Evolutionary conservation across 805 yeast species (phyloP), one percentile per base, ranked within the genome.

Genomic region (Debaryomyces maramus): DNA sequence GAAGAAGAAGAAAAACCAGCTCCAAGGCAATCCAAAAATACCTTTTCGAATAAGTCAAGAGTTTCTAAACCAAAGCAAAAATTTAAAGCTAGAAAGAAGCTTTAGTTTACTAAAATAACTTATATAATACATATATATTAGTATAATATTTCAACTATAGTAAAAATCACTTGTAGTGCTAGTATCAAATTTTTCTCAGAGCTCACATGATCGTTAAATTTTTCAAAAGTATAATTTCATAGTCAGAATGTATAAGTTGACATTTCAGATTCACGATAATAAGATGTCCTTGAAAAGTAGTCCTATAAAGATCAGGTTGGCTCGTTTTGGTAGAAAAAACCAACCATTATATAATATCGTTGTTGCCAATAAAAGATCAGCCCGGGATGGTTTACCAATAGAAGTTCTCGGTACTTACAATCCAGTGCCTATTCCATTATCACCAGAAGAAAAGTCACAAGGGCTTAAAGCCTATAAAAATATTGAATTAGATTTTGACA

Each of bases 371-470:
- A 77, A 80, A 39, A 69, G 73, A 43, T 73, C 81, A n/a, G 93
- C 88, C n/a, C 75, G 95, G 51, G 89, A 88, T 61, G 81, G 80
- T 39, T 77, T 85, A 50, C 99, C 99, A 9, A 82, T 93, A 33
- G 99, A 93, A 64, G 99, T 93, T 8, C 65, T 93, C 46, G 99
- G 99, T 21, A 88, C 97, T 1, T 93, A 88, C 60, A 81, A 88
- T 56, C 97, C 99, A 23, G 70, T 77, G 17, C 86, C 97, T 3
- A 72, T 75, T 37, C 85, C 91, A 21, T 61, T 83, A 40, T 72
- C 84, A 0, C 78, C 81, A 16, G 77, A 72, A 45, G 88, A 85
- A 54, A 68, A 67, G 48, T 78, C 73, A 28, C 60, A 58, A 15
- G 86, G 85, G 8, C 67, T 69, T 28, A 65, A 74, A 45, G 86